Conservation (phyloP, 2,329 filamentous ascomycete genomes). For the Xylariaceae sp. region DNA sequence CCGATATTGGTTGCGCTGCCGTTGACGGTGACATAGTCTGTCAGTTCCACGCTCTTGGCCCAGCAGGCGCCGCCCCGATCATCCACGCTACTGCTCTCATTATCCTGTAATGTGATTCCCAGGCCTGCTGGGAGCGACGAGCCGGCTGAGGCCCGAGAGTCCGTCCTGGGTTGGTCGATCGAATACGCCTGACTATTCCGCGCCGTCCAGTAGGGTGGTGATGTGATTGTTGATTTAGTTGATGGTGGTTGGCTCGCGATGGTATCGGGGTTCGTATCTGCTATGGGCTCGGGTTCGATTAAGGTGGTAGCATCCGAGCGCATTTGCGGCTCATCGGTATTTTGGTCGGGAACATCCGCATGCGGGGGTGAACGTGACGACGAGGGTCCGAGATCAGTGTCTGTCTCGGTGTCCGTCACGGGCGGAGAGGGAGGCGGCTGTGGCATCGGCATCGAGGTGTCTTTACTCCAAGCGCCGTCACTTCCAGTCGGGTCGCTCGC, state of each 20-base stretch:
- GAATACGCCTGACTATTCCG: slow-evolving; percentile 14
- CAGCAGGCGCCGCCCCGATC: slow-evolving; percentile 48
- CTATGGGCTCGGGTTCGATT: neutral
- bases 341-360: neutral
- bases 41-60: slow-evolving; percentile 58
- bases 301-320: slow-evolving; percentile 6
- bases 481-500: slow-evolving; percentile 4
- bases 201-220: slow-evolving; percentile 38
- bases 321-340: neutral
- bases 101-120: slow-evolving; percentile 57
- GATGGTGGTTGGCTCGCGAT: slow-evolving; percentile 2
- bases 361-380: slow-evolving; percentile 7
- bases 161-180: slow-evolving; percentile 34
- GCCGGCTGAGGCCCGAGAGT: slow-evolving; percentile 45
- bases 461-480: slow-evolving; percentile 18
- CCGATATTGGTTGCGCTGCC: slow-evolving; percentile 57
- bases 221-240: slow-evolving; percentile 19
- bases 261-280: neutral
- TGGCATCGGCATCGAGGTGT: slow-evolving; percentile 20
- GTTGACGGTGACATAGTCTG: slow-evolving; percentile 53
- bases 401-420: slow-evolving; percentile 29
- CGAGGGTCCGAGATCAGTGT: slow-evolving; percentile 16
- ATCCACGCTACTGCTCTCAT: slow-evolving; percentile 49
- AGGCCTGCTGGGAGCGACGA: slow-evolving; percentile 42
- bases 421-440: slow-evolving; percentile 29